Conservation (phyloP, 148 eudicot genomes). For the Chenopodium suecicum region DNA sequence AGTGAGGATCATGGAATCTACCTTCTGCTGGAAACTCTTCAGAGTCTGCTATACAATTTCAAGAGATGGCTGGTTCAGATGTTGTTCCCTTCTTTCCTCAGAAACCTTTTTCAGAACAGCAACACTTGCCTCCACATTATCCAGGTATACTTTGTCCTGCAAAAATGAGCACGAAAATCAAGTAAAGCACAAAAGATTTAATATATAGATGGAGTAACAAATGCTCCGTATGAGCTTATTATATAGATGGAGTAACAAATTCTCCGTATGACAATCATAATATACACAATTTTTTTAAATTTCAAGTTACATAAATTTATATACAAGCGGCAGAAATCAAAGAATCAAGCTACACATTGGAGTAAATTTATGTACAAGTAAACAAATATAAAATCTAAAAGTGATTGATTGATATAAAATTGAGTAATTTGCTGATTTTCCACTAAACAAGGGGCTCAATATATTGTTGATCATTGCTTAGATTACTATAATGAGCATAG, state of each 20-base stretch:
- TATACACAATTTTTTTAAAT: neutral
- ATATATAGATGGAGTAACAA: no score
- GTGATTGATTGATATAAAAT: neutral
- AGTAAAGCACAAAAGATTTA: constrained; percentile 7
- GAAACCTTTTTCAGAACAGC: constrained; percentile 55
- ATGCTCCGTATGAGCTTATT: no score
- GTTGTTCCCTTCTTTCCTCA: constrained; percentile 50
- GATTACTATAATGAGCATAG: constrained; percentile 20
- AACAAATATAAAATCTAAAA: neutral
- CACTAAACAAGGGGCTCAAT: constrained; percentile 11
- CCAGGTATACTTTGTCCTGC: constrained; percentile 68
- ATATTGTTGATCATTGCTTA: neutral
- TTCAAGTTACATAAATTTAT: no score
- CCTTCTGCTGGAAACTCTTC: constrained; percentile 69
- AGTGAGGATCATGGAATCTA: constrained; percentile 18
- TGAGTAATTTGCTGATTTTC: neutral
- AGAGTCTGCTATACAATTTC: constrained; percentile 51
- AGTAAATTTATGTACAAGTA: no score
- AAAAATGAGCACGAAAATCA: constrained; percentile 11
- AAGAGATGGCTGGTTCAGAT: constrained; percentile 43
- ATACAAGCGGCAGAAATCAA: no score
- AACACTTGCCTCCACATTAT: constrained; percentile 61
- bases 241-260: neutral
- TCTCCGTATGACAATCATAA: neutral
- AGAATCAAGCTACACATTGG: no score